Evolutionary conservation across 192 early-diverging fungal species (phyloP).

Genomic region (Entomortierella chlamydospora): DNA sequence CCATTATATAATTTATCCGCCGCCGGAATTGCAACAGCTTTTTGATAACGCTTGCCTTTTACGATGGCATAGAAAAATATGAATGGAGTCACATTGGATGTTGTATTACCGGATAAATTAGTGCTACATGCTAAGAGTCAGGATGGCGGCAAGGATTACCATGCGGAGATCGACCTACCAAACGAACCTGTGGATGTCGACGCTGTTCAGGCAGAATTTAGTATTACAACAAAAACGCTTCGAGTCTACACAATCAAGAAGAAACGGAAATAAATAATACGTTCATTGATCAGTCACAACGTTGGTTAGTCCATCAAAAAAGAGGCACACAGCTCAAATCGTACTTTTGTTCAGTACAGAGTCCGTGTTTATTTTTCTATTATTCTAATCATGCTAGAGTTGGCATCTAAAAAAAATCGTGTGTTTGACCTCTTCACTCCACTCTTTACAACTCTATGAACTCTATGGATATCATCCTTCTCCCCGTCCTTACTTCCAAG

Average conservation of each 20-base stretch:
- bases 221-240: slow-evolving; percentile 5
- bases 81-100: slow-evolving; percentile 36
- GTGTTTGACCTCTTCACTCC: no score
- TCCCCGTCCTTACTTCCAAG: slow-evolving; percentile 3
- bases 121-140: slow-evolving; percentile 38
- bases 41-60: no score
- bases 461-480: neutral
- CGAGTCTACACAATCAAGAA: slow-evolving; percentile 36
- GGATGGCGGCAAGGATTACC: slow-evolving; percentile 44
- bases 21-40: neutral
- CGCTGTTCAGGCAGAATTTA: slow-evolving; percentile 30
- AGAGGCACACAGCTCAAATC: neutral
- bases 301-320: no score
- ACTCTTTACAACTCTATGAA: no score
- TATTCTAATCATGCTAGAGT: no score
- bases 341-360: no score
- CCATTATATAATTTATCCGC: neutral
- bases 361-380: no score
- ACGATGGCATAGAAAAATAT: slow-evolving; percentile 16
- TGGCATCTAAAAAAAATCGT: no score
- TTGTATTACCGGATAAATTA: slow-evolving; percentile 33
- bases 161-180: slow-evolving; percentile 37
- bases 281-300: no score
- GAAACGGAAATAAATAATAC: slow-evolving; percentile 21
- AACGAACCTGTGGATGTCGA: slow-evolving; percentile 44